Base-by-base conservation (phyloP, 805 yeast genomes). In the Zygosaccharomyces kombuchaensis region DNA sequence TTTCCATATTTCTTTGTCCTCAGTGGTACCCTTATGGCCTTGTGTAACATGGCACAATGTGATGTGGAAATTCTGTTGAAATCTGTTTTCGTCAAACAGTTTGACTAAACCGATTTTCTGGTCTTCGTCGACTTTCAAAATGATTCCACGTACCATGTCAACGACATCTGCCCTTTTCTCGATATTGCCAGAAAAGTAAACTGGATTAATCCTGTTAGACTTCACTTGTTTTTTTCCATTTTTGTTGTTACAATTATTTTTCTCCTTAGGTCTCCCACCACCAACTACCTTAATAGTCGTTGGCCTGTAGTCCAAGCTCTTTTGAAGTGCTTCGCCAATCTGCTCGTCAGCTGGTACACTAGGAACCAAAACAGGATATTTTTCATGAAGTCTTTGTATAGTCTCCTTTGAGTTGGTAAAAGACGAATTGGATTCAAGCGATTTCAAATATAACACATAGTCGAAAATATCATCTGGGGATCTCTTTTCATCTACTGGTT, bases 401-500 rank as follows among this genome's bases (percentile, higher is more conserved):
- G 85, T 67, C 0, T 47, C 50, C 46, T 64, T 67, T 2, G 81
- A 73, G 57, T 84, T 85, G 1, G 51, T 46, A 30, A 76, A 57
- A 0, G 85, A 74, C 0, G 84, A 75, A 17, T 74, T 65, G 2
- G 62, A 51, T 1, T 54, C 57, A 4, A 53, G 50, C 1, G 79
- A 76, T 4, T 73, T 66, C 43, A 93, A 65, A 44, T 82, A 68
- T 17, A 93, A 77, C 2, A 87, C 70, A 9, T 69, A 48, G 60
- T 87, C 91, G 68, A 90, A 91, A 30, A 60, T 53, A 9, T 69
- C 65, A 54, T 90, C 96, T 0, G 96, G 95, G 2, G 59, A 62
- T 10, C 50, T 61, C 0, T 51, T 44, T 1, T 67, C 47, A 47
- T 76, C 67, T 2, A 87, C 73, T 0, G 80, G 77, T 58, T 87